Conservation (phyloP, 805 yeast species). For the Peterozyma xylosa region DNA sequence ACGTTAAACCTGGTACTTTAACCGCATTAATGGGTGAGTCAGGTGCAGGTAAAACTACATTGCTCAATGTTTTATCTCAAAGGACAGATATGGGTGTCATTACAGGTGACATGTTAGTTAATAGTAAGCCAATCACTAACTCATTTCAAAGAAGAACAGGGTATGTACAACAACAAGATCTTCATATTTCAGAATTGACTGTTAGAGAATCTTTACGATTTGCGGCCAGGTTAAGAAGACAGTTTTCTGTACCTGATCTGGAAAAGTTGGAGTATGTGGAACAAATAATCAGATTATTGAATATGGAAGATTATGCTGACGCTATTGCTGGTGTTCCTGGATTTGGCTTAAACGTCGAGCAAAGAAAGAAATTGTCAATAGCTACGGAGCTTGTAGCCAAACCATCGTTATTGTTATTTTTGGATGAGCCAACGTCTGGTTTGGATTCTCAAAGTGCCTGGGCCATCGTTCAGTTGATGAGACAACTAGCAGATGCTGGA, state of each 20-base stretch:
- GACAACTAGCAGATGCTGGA: conserved; percentile 37
- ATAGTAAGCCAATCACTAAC: conserved; percentile 31
- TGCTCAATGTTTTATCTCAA: conserved; percentile 37
- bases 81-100: conserved; percentile 37
- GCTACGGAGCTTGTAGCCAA: conserved; percentile 41
- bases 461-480: conserved; percentile 38
- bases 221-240: conserved; percentile 33
- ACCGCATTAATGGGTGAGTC: conserved; percentile 41
- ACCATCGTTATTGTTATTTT: conserved; percentile 35
- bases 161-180: conserved; percentile 47
- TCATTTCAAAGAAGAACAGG: conserved; percentile 40
- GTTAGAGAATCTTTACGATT: conserved; percentile 38
- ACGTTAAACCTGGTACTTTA: conserved; percentile 29
- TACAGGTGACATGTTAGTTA: conserved; percentile 40
- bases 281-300: conserved; percentile 31
- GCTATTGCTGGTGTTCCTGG: conserved; percentile 33
- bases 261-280: conserved; percentile 37
- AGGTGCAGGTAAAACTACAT: conserved; percentile 45
- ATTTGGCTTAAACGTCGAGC: conserved; percentile 34
- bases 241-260: conserved; percentile 24
- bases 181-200: conserved; percentile 35
- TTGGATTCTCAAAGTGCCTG: conserved; percentile 45
- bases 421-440: conserved; percentile 50
- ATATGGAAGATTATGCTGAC: conserved; percentile 37
- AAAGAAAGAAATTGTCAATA: conserved; percentile 33